A percentile compares a stretch with the other conserved stretches of the same genome.
Conservation (phyloP, 2,329 filamentous ascomycete species). For the Tolypocladium paradoxum region DNA sequence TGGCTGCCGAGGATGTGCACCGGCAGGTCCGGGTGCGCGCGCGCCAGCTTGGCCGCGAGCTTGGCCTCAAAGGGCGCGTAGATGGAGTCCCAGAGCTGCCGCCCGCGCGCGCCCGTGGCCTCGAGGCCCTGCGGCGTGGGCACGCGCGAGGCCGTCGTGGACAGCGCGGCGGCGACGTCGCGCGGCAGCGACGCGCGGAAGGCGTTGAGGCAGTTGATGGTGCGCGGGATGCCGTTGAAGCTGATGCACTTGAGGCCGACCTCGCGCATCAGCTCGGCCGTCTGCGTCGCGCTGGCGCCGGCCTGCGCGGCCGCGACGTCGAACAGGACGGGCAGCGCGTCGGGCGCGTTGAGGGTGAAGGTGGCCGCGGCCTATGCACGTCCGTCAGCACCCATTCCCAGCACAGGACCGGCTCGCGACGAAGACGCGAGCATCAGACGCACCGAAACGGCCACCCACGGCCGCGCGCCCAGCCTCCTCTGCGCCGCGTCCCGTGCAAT, state of each 20-base stretch:
- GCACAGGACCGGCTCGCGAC: not conserved
- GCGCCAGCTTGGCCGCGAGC: constrained; percentile 57
- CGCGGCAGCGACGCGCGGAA: constrained; percentile 54
- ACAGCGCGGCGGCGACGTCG: constrained; percentile 41
- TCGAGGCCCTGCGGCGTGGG: constrained; percentile 43
- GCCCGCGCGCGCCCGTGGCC: constrained; percentile 45
- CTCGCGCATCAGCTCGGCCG: constrained; percentile 64
- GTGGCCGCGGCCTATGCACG: constrained; percentile 58
- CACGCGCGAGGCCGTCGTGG: constrained; percentile 43
- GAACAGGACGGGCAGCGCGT: constrained; percentile 57
- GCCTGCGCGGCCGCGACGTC: constrained; percentile 28
- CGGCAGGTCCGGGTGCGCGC: constrained; percentile 71
- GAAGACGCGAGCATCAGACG: constrained; percentile 8
- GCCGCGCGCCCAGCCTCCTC: constrained; percentile 50
- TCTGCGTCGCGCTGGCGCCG: constrained; percentile 23
- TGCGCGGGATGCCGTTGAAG: constrained; percentile 73
- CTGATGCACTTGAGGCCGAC: constrained; percentile 68
- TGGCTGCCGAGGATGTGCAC: constrained; percentile 68
- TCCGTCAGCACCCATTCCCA: not conserved
- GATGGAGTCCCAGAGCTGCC: constrained; percentile 61
- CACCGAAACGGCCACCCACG: constrained; percentile 59
- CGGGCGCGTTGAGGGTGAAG: constrained; percentile 78
- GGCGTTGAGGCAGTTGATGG: constrained; percentile 70
- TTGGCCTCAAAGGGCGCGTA: constrained; percentile 67
- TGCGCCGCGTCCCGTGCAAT: constrained; percentile 52